Evolutionary conservation across 2,329 filamentous ascomycete species (phyloP).

Genomic region (Phyllosticta citriasiana): DNA sequence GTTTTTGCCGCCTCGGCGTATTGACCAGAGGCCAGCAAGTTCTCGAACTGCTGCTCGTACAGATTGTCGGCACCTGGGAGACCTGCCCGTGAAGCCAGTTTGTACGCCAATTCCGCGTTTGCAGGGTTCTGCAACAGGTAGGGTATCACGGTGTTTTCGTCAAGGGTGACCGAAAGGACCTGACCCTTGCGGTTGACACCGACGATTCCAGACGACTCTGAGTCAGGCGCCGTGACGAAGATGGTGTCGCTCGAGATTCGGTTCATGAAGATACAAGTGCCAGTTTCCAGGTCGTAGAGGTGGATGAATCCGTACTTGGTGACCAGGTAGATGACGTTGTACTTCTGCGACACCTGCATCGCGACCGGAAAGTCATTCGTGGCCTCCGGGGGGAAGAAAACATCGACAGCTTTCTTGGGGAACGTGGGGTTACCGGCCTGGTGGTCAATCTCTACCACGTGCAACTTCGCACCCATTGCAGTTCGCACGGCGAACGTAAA

Average conservation of each 20-base stretch:
- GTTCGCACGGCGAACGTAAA: constrained; percentile 95
- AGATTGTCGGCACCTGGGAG: constrained; percentile 90
- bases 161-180: constrained; percentile 85
- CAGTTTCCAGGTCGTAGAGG: constrained; percentile 93
- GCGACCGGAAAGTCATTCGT: constrained; percentile 96
- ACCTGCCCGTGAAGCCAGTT: constrained; percentile 87
- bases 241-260: constrained; percentile 98
- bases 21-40: constrained; percentile 67
- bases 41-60: constrained; percentile 87
- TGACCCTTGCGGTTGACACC: constrained; percentile 97
- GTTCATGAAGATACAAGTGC: constrained; percentile 97
- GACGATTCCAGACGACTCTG: constrained; percentile 76
- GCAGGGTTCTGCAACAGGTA: constrained; percentile 96
- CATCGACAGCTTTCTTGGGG: constrained; percentile 91
- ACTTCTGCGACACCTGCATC: constrained; percentile 93
- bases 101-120: constrained; percentile 87
- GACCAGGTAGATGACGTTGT: constrained; percentile 92
- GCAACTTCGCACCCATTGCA: constrained; percentile 82
- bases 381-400: constrained; percentile 94
- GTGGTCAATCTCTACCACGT: constrained; percentile 96
- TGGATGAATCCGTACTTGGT: constrained; percentile 99
- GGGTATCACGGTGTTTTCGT: constrained; percentile 82
- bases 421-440: constrained; percentile 80
- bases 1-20: constrained; percentile 89
- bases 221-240: constrained; percentile 83